Evolutionary conservation across 2,329 filamentous ascomycete genomes (phyloP).

Genomic region (Sporothrix protearum): DNA sequence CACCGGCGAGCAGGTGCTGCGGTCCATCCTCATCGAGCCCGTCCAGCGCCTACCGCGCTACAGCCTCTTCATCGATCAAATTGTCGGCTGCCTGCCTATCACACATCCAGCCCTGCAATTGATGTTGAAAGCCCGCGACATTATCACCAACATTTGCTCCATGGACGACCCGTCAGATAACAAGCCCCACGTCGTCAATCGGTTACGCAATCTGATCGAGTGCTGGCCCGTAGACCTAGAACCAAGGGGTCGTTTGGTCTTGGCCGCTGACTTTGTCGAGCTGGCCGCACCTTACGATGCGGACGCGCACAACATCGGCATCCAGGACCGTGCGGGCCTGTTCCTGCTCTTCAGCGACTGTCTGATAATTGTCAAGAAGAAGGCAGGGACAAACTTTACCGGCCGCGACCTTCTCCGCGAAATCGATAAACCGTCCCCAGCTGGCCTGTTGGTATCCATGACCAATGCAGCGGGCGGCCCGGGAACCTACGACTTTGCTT

Average conservation of each 20-base stretch:
- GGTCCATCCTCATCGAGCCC: constrained; percentile 90
- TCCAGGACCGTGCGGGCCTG: constrained; percentile 59
- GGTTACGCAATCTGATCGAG: constrained; percentile 71
- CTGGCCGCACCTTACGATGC: constrained; percentile 64
- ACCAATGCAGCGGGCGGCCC: constrained; percentile 60
- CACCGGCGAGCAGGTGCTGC: constrained; percentile 83
- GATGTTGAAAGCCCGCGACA: constrained; percentile 84
- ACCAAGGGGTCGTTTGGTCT: constrained; percentile 73
- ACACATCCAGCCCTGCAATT: constrained; percentile 78
- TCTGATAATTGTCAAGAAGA: constrained; percentile 72
- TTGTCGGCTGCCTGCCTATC: constrained; percentile 78
- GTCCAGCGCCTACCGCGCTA: constrained; percentile 93
- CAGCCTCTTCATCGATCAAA: constrained; percentile 93
- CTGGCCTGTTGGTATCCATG: constrained; percentile 60
- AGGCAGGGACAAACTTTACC: constrained; percentile 57
- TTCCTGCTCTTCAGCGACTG: constrained; percentile 82
- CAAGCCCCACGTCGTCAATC: constrained; percentile 69
- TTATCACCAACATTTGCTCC: constrained; percentile 94
- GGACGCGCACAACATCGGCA: constrained; percentile 44
- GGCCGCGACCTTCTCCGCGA: constrained; percentile 79
- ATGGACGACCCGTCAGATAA: constrained; percentile 73
- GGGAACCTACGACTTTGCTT: constrained; percentile 66
- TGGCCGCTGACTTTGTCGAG: constrained; percentile 76
- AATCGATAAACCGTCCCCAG: constrained; percentile 72
- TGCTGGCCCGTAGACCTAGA: constrained; percentile 71